These are phyloP conservation scores for Phallus indusiatus DNA, from an alignment of 768 basidiomycete species.

Conservation along the genomic window DNA sequence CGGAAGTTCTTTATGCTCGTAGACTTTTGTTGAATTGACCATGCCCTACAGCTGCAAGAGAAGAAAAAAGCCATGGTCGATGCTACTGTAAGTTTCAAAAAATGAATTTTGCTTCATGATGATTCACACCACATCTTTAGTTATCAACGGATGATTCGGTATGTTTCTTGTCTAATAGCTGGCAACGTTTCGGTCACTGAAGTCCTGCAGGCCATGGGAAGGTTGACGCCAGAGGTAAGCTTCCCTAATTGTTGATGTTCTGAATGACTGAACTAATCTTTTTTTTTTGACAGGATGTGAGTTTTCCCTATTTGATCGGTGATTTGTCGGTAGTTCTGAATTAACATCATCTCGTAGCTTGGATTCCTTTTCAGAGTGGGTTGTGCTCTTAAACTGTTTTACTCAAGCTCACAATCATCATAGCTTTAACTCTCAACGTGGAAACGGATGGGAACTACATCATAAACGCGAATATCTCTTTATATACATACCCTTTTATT, in stretches of 20 bases:
- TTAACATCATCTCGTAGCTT: conserved; percentile 26
- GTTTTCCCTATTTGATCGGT: conserved; percentile 7
- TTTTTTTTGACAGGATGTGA: conserved; percentile 17
- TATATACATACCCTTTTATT: too few relatives aligned
- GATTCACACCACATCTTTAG: conserved; percentile 15
- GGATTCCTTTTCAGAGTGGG: conserved; percentile 51
- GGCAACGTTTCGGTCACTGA: conserved; percentile 11
- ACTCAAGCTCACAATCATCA: not conserved
- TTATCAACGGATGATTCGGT: conserved; percentile 74
- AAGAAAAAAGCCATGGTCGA: conserved; percentile 96
- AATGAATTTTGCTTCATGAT: conserved; percentile 11
- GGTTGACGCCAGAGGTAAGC: conserved; percentile 65
- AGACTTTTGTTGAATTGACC: not conserved
- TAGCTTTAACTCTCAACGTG: not conserved
- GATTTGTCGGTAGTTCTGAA: not conserved
- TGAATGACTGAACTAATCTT: conserved; percentile 25
- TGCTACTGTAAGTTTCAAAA: conserved; percentile 39
- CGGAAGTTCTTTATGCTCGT: not conserved
- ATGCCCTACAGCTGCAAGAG: conserved; percentile 62
- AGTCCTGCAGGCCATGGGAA: conserved; percentile 69
- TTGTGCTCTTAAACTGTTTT: not conserved
- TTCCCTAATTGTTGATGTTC: conserved; percentile 25
- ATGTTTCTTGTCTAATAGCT: conserved; percentile 16
- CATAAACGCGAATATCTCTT: too few relatives aligned
- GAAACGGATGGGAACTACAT: too few relatives aligned